Base-by-base conservation (phyloP, 2,329 filamentous ascomycete species). In the Scedosporium apiospermum region DNA sequence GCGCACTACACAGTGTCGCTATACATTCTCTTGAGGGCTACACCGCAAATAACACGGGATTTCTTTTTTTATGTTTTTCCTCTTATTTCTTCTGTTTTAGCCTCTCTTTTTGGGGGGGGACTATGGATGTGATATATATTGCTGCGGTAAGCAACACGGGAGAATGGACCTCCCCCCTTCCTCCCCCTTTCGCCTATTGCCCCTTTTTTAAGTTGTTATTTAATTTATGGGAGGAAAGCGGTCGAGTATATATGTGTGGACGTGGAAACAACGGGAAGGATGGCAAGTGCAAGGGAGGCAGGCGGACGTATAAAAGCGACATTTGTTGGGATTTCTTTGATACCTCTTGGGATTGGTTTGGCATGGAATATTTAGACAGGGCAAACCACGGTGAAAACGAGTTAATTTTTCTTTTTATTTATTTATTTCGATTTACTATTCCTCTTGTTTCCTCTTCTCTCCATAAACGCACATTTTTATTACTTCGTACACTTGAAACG, bases 21-120 rank as follows among this genome's bases (percentile, higher is more conserved):
- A 38, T 12, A 38, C 34, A 38, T 38, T 38, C 34, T n/a, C n/a
- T n/a, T n/a, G n/a, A n/a, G n/a, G n/a, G n/a, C n/a, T n/a, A n/a
- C n/a, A n/a, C n/a, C n/a, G n/a, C n/a, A n/a, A n/a, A n/a, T n/a
- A n/a, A n/a, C n/a, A n/a, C n/a, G n/a, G n/a, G 44, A 49, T 63
- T 62, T 57, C 27, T 51, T 59, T 62, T 27, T 55, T 57, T 26
- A 14, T 62, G 46, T 62, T 58, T 44, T n/a, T 38, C 61, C 61
- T 53, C 10, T 30, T 49, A 60, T 57, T 60, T 58, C 18, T 46
- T 58, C 14, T 61, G 3, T 21, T 46, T 58, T 62, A 16, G 21
- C 14, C 34, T 16, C 7, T 42, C 27, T 18, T n/a, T 60, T n/a
- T n/a, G n/a, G n/a, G n/a, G n/a, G n/a, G n/a, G 16, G 16, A 42